Base-by-base conservation (phyloP, 2,329 filamentous ascomycete genomes). In the Colletotrichum godetiae region DNA sequence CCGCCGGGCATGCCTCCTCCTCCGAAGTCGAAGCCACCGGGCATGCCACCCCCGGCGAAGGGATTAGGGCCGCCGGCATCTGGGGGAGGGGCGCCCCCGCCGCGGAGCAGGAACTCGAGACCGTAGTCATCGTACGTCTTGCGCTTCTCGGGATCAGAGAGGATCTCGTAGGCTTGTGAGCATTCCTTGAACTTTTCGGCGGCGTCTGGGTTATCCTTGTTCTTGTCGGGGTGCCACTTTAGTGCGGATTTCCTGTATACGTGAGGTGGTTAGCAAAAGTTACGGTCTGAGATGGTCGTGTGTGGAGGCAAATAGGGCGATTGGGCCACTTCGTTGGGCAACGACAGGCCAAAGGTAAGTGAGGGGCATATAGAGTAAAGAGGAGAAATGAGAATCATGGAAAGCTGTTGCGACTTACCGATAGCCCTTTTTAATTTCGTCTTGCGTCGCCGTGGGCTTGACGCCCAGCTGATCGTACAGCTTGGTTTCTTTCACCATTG, bases 351-450 rank as follows among this genome's bases (percentile, higher is more conserved):
- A 19, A 15, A 66, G 27, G 19, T 35, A 68, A 60, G 60, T n/a
- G 56, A 61, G 35, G 58, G 29, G 49, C 31, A 19, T 35, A 62
- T 63, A 68, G 35, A 8, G 42, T 19, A 8, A n/a, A n/a, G 27
- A 15, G 37, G 13, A 42, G 15, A 42, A 15, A 42, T 15, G 19
- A 49, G 19, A n/a, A n/a, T 49, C 19, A 53, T 10, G 13, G 33
- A 42, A 64, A 31, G 78, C 55, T 29, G 29, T 57, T 42, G 66
- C 42, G 49, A 80, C 90, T 84, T 92, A 94, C 92, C 94, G 90
- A 84, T 98, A 98, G 72, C 92, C 97, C 83, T 98, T 99, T 83
- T 98, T 98, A 82, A 99, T 97, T 76, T 98, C 96, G 81, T 98
- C 96, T 84, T 97, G 94, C 29, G 91, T 89, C 29, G 95, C 95